Evolutionary conservation across 2,329 filamentous ascomycete species (phyloP).

Genomic region (Colletotrichum sp.): DNA sequence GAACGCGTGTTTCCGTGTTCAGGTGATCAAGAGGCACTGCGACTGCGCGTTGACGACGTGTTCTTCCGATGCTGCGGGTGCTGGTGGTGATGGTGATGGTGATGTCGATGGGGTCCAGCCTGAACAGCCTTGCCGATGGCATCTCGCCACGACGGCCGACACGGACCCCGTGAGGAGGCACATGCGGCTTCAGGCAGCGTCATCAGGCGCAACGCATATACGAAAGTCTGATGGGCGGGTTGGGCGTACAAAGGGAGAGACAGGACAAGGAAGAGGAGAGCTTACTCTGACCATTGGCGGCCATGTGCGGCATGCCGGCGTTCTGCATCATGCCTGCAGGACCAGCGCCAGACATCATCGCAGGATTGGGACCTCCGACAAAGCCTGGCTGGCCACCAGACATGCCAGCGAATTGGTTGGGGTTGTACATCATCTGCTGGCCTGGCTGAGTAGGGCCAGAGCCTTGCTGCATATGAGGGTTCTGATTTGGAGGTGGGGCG

Average conservation of each 20-base stretch:
- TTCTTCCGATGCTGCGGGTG: neutral
- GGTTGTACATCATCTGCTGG: slow-evolving; percentile 65
- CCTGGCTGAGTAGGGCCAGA: slow-evolving; percentile 42
- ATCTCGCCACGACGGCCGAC: neutral
- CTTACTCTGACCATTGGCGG: slow-evolving; percentile 65
- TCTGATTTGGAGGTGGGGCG: slow-evolving; percentile 49
- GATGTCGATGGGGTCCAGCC: neutral
- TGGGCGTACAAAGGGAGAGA: slow-evolving; percentile 10
- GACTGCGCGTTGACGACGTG: neutral
- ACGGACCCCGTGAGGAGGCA: neutral
- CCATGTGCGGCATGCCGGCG: slow-evolving; percentile 63
- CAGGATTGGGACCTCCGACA: slow-evolving; percentile 53
- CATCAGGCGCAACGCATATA: slow-evolving; percentile 3
- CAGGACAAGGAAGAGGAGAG: slow-evolving; percentile 31
- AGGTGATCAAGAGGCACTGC: slow-evolving; percentile 19
- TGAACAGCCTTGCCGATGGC: neutral
- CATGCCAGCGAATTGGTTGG: slow-evolving; percentile 61
- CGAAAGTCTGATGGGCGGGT: neutral
- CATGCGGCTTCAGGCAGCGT: neutral
- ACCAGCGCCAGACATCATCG: slow-evolving; percentile 59
- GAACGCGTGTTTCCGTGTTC: slow-evolving; percentile 25
- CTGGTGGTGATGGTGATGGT: neutral
- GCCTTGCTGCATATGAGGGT: slow-evolving; percentile 50
- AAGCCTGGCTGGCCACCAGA: slow-evolving; percentile 50
- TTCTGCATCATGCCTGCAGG: slow-evolving; percentile 69